These are phyloP conservation scores for Diaporthe nobilis DNA, from an alignment of 2,329 filamentous ascomycete genomes.

Conservation along the genomic window DNA sequence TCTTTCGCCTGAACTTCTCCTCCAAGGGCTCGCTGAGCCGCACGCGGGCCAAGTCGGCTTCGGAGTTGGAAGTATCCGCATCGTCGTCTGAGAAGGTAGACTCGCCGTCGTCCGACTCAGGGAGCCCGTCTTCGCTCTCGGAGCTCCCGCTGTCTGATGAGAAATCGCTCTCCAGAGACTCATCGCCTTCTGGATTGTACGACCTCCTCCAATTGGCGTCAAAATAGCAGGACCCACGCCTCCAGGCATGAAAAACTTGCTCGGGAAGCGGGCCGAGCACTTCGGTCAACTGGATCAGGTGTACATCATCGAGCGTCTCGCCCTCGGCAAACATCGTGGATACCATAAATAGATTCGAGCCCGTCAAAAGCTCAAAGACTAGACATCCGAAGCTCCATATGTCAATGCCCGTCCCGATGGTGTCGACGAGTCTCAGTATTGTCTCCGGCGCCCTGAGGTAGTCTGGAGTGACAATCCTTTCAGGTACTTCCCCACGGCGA, in stretches of 20 bases:
- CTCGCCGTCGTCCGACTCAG: background rate
- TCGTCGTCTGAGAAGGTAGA: conserved; percentile 23
- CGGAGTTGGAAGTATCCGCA: background rate
- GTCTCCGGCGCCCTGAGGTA: conserved; percentile 27
- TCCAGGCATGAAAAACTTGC: conserved; percentile 40
- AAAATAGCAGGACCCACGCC: conserved; percentile 38
- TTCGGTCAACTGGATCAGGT: conserved; percentile 42
- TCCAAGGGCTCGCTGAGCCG: conserved; percentile 29
- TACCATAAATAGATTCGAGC: conserved; percentile 38
- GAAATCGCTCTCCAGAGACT: conserved; percentile 11
- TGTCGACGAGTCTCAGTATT: background rate
- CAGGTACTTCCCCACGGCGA: background rate
- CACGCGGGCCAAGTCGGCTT: background rate
- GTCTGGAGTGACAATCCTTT: conserved; percentile 9
- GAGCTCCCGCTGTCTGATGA: background rate
- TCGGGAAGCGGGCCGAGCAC: conserved; percentile 42
- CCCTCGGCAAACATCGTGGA: conserved; percentile 5
- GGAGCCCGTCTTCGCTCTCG: conserved; percentile 24
- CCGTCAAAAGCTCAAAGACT: conserved; percentile 43
- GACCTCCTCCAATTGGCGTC: background rate
- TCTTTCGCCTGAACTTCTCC: conserved; percentile 16
- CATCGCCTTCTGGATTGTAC: background rate
- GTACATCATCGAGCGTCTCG: conserved; percentile 37
- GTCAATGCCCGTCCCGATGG: conserved; percentile 38
- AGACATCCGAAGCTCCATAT: conserved; percentile 46